Evolutionary conservation across 2,329 filamentous ascomycete species (phyloP).

Genomic region (Paecilomyces variotii): DNA sequence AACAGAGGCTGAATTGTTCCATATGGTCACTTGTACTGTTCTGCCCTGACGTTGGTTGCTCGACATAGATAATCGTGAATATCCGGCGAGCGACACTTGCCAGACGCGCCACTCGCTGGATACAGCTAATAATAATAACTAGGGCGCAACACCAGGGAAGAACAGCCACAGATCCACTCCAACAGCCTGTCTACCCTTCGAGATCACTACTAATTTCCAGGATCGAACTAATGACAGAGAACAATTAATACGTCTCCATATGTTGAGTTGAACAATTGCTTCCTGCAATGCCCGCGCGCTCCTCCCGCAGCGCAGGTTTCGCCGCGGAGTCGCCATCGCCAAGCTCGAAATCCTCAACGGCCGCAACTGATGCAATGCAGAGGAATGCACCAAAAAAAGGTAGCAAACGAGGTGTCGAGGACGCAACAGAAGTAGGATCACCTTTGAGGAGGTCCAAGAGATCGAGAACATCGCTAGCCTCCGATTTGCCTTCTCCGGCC

Average conservation of each 20-base stretch:
- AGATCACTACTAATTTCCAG: too few species aligned
- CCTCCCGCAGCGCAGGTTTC: not conserved
- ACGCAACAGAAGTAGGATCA: not conserved
- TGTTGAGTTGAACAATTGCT: not conserved
- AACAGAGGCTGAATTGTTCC: too few species aligned
- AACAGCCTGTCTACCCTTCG: not conserved
- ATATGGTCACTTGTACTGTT: too few species aligned
- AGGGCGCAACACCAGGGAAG: not conserved
- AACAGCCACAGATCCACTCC: not conserved
- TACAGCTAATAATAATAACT: not conserved
- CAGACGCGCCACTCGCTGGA: not conserved
- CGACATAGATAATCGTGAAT: too few species aligned
- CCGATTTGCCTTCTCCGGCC: not conserved
- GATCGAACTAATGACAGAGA: not conserved
- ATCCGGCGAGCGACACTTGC: not conserved
- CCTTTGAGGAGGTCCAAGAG: conserved; percentile 7
- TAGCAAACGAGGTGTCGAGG: conserved; percentile 5
- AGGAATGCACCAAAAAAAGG: not conserved
- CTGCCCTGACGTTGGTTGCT: too few species aligned
- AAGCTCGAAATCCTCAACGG: not conserved
- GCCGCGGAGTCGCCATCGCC: not conserved
- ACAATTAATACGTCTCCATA: not conserved
- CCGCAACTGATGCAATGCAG: not conserved
- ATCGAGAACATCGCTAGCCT: not conserved
- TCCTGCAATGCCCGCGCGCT: conserved; percentile 3